A percentile compares a stretch with the other conserved stretches of the same genome.
These are phyloP conservation scores for Vitis rupestris DNA, from an alignment of 164 flowering plant species.

Conservation along the genomic window DNA sequence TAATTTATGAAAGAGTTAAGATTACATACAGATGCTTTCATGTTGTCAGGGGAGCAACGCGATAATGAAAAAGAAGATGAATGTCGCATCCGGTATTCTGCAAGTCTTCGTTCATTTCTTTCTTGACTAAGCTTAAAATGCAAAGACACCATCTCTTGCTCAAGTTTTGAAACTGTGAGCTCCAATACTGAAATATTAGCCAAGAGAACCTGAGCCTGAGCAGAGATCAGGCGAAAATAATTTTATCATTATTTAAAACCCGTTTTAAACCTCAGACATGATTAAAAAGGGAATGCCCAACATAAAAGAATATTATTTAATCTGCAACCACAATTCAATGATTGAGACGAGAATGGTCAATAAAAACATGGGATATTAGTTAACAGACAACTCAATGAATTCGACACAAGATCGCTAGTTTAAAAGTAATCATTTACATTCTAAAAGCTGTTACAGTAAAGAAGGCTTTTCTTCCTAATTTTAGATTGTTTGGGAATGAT, in stretches of 20 bases:
- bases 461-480: no score
- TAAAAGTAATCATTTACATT: no score
- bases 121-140: conserved; percentile 74
- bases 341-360: no score
- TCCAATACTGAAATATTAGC: conserved; percentile 55
- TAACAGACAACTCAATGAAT: no score
- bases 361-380: no score
- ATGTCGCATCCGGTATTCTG: conserved; percentile 53
- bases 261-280: not conserved
- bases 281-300: not conserved
- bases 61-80: conserved; percentile 31
- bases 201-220: conserved; percentile 63
- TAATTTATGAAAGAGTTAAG: not conserved
- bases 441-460: no score
- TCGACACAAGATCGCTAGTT: no score
- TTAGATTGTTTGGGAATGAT: no score
- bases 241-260: not conserved
- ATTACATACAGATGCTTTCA: conserved; percentile 18
- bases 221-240: conserved; percentile 12
- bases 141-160: conserved; percentile 59
- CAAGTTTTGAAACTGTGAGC: conserved; percentile 58
- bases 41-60: conserved; percentile 17
- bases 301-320: not conserved
- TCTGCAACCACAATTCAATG: no score
- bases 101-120: conserved; percentile 75